Evolutionary conservation across 139 green algal genomes (phyloP).

Genomic region (Tetradesmus lagerheimii): DNA sequence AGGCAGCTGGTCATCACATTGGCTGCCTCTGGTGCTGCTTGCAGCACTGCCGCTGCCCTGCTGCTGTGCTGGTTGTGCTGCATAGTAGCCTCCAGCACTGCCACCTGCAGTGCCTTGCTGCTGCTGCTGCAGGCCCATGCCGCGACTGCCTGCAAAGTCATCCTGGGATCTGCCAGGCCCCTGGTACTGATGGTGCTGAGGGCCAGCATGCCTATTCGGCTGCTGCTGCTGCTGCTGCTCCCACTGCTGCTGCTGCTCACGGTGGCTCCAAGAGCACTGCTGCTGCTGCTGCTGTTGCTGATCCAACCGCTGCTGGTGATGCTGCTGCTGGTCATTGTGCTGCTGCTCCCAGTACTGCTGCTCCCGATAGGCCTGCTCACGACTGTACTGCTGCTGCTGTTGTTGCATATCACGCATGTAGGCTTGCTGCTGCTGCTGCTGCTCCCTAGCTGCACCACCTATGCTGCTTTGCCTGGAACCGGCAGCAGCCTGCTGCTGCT

Average conservation of each 20-base stretch:
- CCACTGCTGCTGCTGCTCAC: background rate
- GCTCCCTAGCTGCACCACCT: background rate
- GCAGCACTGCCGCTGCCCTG: background rate
- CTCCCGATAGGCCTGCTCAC: background rate
- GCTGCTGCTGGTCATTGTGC: background rate
- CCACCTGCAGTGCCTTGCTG: background rate
- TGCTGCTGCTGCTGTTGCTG: background rate
- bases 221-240: background rate
- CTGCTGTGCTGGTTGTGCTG: background rate
- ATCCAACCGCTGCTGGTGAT: background rate
- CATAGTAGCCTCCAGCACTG: background rate
- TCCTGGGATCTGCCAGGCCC: background rate
- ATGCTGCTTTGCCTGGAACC: background rate
- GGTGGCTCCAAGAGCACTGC: background rate
- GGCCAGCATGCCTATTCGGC: background rate
- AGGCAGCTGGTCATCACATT: background rate
- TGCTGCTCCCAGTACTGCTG: background rate
- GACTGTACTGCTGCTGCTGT: constrained; percentile 13
- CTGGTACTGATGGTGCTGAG: background rate
- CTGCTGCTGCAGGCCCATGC: background rate
- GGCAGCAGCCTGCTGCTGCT: background rate
- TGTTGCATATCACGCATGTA: background rate
- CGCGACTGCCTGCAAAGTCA: background rate
- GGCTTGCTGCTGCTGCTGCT: constrained; percentile 31
- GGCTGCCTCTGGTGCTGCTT: background rate